Conservation (phyloP, 1,139 yeast genomes). For the Yamadazyma dushanensis region DNA sequence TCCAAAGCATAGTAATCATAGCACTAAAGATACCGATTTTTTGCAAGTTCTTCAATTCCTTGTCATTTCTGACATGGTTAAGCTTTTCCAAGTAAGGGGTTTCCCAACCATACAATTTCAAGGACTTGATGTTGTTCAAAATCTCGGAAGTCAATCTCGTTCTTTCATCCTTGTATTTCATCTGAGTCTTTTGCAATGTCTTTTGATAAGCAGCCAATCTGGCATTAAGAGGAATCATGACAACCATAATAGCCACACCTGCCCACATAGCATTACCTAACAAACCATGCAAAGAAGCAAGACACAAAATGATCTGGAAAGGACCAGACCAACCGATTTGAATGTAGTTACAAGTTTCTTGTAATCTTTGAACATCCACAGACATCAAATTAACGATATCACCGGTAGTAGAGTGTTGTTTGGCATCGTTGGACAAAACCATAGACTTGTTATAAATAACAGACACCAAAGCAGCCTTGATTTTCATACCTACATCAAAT, state of each 20-base stretch:
- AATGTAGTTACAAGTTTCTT: conserved; percentile 83
- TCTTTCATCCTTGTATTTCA: conserved; percentile 48
- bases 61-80: conserved; percentile 80
- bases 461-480: conserved; percentile 77
- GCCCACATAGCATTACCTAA: conserved; percentile 97
- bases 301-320: conserved; percentile 81
- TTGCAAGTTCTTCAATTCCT: conserved; percentile 77
- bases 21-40: conserved; percentile 80
- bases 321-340: conserved; percentile 97
- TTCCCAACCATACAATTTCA: conserved; percentile 96
- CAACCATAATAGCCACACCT: conserved; percentile 79
- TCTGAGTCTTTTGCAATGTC: conserved; percentile 62
- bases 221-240: conserved; percentile 86
- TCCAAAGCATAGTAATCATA: conserved; percentile 74
- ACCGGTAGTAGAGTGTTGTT: conserved; percentile 82
- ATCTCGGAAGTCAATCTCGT: conserved; percentile 76
- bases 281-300: conserved; percentile 69
- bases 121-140: conserved; percentile 84
- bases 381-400: conserved; percentile 97
- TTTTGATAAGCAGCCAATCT: conserved; percentile 72
- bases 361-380: conserved; percentile 92
- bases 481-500: conserved; percentile 87
- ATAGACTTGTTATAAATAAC: conserved; percentile 80
- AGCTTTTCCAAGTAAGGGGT: conserved; percentile 73
- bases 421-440: conserved; percentile 79